Evolutionary conservation across 2,329 filamentous ascomycete species (phyloP), one percentile per base, ranked within the genome.

Genomic region (Diaporthe citriasiana): DNA sequence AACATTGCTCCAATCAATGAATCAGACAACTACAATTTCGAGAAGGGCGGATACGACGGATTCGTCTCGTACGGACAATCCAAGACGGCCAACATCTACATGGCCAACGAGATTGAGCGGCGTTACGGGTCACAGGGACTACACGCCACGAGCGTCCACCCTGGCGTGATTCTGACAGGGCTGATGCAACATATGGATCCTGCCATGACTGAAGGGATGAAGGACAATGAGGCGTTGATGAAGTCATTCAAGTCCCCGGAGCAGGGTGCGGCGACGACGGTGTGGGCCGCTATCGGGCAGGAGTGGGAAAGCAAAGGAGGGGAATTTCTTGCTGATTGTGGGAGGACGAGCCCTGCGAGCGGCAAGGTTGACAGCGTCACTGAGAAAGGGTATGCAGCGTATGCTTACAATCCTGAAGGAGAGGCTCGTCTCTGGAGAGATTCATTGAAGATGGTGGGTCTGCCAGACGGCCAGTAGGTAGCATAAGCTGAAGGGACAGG

Each of bases 31-130:
- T 81, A 85, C 77, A 82, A 84, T 70, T 82, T 84, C 53, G 78
- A 83, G 35, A 77, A 75, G 50, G 73, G 71, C 7, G 70, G 57
- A 9, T 72, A 89, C 76, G 84, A 86, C 71, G 79, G 79, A 42
- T 89, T 89, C 76, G 81, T 82, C 0, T 85, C 87, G 15, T 87
- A 86, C 59, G 70, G 70, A 27, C 57, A 68, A 47, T 65, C 70
- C 12, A 72, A 72, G 35, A 72, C 70, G 6, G 70, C 70, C 22
- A 72, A 72, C n/a, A 83, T 89, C 53, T 87, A 83, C 73, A 84
- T 87, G 78, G 82, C 86, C 27, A 87, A 84, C 74, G 81, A 87
- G 73, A 83, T 89, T 45, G 86, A 88, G 56, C 82, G 86, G 1
- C 82, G 82, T 1, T 87, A 86, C 76, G 85, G 83, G 7, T 25